Evolutionary conservation across 169 alveolate species (phyloP).

Genomic region (Plasmodium knowlesi): DNA sequence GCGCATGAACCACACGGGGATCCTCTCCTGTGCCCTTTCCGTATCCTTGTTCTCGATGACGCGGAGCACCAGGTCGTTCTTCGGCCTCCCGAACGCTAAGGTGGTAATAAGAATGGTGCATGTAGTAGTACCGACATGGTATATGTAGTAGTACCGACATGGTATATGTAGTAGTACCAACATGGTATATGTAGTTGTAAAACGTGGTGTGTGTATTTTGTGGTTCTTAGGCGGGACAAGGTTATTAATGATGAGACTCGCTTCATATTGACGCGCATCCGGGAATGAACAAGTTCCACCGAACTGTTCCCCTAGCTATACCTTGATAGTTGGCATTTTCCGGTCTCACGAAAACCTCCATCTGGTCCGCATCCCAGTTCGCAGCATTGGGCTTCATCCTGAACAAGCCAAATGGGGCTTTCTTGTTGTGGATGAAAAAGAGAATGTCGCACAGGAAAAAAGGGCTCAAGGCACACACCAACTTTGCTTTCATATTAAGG

Average conservation of each 20-base stretch:
- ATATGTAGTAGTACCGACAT: too few relatives aligned
- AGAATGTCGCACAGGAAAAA: not conserved
- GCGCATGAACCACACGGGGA: constrained; percentile 91
- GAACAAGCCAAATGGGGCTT: not conserved
- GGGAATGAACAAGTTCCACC: not conserved
- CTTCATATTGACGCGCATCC: not conserved
- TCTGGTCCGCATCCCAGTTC: not conserved
- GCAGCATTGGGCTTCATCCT: not conserved
- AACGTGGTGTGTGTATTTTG: too few relatives aligned
- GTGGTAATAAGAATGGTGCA: not conserved
- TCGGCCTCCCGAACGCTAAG: constrained; percentile 36
- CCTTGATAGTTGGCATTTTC: constrained; percentile 13
- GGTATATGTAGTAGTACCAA: too few relatives aligned
- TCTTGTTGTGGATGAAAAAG: not conserved
- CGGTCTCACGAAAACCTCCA: constrained; percentile 43
- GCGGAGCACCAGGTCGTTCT: constrained; percentile 24
- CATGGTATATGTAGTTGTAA: too few relatives aligned
- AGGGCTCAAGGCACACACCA: not conserved
- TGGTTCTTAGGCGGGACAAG: too few relatives aligned
- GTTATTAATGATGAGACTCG: not conserved
- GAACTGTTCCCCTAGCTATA: not conserved
- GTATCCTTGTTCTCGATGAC: constrained; percentile 48
- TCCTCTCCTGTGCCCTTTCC: constrained; percentile 72
- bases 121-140: too few relatives aligned
- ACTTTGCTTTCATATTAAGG: not conserved